These are phyloP conservation scores for Amoebophrya sp. DNA, from an alignment of 169 alveolate genomes.

Conservation along the genomic window DNA sequence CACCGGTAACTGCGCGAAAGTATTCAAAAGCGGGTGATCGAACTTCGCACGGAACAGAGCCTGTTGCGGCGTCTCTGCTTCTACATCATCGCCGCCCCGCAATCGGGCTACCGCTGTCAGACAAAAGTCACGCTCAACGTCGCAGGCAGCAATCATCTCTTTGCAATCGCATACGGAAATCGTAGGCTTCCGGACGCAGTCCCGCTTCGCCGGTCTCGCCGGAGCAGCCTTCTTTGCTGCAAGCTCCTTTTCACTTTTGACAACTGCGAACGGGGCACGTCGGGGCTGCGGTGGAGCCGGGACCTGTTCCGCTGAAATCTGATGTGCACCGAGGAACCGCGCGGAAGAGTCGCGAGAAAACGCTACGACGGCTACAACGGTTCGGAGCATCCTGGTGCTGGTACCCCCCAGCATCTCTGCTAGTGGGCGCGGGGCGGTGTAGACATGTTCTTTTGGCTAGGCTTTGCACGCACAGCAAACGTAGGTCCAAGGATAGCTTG, in stretches of 20 bases:
- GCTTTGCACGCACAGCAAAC: too few species aligned
- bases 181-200: background rate
- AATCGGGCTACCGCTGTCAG: background rate
- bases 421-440: background rate
- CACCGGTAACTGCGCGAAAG: background rate
- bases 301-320: background rate
- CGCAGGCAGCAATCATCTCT: background rate
- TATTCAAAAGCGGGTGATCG: background rate
- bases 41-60: background rate
- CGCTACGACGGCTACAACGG: too few species aligned
- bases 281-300: background rate
- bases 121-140: background rate
- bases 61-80: background rate
- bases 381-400: too few species aligned
- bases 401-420: too few species aligned
- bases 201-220: too few species aligned
- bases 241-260: background rate
- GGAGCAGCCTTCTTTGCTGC: too few species aligned
- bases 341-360: too few species aligned
- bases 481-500: too few species aligned
- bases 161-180: background rate
- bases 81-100: background rate
- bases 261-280: background rate
- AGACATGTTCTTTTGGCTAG: background rate
- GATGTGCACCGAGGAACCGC: background rate